These are phyloP conservation scores for Eucalyptus microcorys DNA, from an alignment of 345 rosid species.

Conservation along the genomic window DNA sequence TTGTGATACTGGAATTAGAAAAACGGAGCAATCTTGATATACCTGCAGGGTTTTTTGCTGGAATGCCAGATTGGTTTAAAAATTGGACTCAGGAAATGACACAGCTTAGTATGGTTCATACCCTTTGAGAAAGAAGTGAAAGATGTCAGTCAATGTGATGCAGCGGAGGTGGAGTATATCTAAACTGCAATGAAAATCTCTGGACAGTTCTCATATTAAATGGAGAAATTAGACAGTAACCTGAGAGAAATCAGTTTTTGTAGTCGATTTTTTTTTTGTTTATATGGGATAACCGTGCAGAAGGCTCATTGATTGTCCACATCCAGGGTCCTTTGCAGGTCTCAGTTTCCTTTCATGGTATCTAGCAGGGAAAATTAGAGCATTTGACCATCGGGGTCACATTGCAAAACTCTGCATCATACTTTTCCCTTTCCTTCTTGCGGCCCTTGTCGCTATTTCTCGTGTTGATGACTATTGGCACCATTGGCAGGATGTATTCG, in stretches of 20 bases:
- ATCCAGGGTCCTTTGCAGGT: slow-evolving; percentile 69
- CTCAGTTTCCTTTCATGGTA: slow-evolving; percentile 49
- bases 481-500: slow-evolving; percentile 65
- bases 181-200: background rate
- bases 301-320: background rate
- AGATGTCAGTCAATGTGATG: background rate
- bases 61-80: background rate
- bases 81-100: background rate
- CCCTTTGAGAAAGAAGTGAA: background rate
- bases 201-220: background rate
- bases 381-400: slow-evolving; percentile 42
- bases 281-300: background rate
- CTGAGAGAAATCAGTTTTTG: background rate
- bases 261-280: background rate
- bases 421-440: slow-evolving; percentile 36
- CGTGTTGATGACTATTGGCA: slow-evolving; percentile 68
- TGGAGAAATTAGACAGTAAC: background rate
- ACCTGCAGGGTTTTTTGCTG: background rate
- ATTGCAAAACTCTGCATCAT: slow-evolving; percentile 42
- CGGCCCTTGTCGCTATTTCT: slow-evolving; percentile 40
- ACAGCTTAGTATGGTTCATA: background rate
- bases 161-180: background rate
- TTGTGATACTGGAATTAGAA: background rate
- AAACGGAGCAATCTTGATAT: background rate
- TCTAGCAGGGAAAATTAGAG: slow-evolving; percentile 50